These are phyloP conservation scores for Elaeis guineensis DNA, from an alignment of 176 grass and related monocot genomes.

Conservation along the genomic window DNA sequence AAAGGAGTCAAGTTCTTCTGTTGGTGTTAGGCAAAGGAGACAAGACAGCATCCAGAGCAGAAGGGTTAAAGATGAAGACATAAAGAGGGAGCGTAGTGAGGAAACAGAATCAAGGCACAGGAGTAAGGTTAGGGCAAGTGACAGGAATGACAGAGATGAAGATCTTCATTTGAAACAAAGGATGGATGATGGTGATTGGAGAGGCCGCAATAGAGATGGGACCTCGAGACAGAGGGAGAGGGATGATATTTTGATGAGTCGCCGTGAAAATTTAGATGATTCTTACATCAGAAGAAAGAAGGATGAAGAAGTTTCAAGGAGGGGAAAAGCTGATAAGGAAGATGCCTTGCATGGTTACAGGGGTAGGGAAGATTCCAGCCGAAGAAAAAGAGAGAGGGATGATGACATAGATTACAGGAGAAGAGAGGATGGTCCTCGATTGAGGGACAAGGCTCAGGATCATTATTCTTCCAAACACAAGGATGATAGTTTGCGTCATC, in stretches of 20 bases:
- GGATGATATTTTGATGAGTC: slow-evolving; percentile 40
- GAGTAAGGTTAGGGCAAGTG: slow-evolving; percentile 47
- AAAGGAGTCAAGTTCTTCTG: slow-evolving; percentile 29
- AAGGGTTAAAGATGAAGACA: slow-evolving; percentile 73
- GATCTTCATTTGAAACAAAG: slow-evolving; percentile 59
- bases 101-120: slow-evolving; percentile 47
- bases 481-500: slow-evolving; percentile 53
- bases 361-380: slow-evolving; percentile 55
- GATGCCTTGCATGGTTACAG: slow-evolving; percentile 39
- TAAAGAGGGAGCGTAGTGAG: slow-evolving; percentile 49
- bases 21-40: slow-evolving; percentile 39
- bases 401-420: slow-evolving; percentile 62
- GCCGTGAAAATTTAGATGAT: slow-evolving; percentile 53
- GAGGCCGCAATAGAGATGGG: slow-evolving; percentile 23
- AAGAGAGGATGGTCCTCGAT: slow-evolving; percentile 44
- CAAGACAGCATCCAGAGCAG: slow-evolving; percentile 57
- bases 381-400: slow-evolving; percentile 70
- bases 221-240: slow-evolving; percentile 54
- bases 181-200: slow-evolving; percentile 68
- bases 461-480: slow-evolving; percentile 39
- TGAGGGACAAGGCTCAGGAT: slow-evolving; percentile 61
- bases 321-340: slow-evolving; percentile 65
- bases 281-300: slow-evolving; percentile 68
- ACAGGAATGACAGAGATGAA: slow-evolving; percentile 61
- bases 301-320: slow-evolving; percentile 65